A percentile compares a stretch with the other conserved stretches of the same genome.
phyloP scores from a whole-genome alignment of 23 red algal species.

The Gracilaria vermiculophylla region DNA sequence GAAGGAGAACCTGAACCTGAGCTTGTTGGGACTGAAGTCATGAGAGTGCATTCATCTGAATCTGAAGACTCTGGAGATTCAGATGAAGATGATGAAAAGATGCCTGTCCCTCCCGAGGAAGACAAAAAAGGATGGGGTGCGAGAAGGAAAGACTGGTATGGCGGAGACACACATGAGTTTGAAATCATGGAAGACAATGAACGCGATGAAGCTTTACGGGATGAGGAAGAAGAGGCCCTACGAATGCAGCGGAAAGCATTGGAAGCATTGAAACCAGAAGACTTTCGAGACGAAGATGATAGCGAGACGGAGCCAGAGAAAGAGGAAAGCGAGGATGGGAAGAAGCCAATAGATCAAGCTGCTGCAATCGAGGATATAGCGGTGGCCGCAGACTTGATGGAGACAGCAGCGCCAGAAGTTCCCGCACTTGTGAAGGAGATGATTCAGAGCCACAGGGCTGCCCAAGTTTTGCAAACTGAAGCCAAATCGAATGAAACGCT shows the following conservation, averaged over 20 bases:
- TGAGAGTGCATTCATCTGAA: constrained; percentile 42
- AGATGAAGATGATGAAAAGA: constrained; percentile 11
- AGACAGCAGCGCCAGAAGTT: constrained; percentile 27
- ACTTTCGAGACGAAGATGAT: constrained; percentile 61
- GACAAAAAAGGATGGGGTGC: constrained; percentile 42
- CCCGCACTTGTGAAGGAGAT: constrained; percentile 31
- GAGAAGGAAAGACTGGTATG: constrained; percentile 46
- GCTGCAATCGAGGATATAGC: neutral
- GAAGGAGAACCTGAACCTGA: constrained; percentile 32
- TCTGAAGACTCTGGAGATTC: constrained; percentile 30
- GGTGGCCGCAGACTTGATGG: constrained; percentile 1
- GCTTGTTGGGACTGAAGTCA: constrained; percentile 2
- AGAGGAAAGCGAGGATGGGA: neutral
- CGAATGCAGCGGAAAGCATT: constrained; percentile 61
- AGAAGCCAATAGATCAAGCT: neutral
- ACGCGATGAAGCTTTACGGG: constrained; percentile 57
- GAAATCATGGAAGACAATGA: constrained; percentile 73
- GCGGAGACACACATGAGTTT: constrained; percentile 68
- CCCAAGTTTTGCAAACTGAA: constrained; percentile 5
- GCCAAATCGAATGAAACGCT: constrained; percentile 23
- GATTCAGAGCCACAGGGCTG: neutral
- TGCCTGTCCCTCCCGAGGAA: neutral
- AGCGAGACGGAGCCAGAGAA: constrained; percentile 29
- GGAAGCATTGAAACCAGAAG: constrained; percentile 27
- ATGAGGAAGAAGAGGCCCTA: constrained; percentile 60